A percentile compares a stretch with the other conserved stretches of the same genome.
phyloP scores from a whole-genome alignment of 2,329 filamentous ascomycete species.

The Penicillium sp. region DNA sequence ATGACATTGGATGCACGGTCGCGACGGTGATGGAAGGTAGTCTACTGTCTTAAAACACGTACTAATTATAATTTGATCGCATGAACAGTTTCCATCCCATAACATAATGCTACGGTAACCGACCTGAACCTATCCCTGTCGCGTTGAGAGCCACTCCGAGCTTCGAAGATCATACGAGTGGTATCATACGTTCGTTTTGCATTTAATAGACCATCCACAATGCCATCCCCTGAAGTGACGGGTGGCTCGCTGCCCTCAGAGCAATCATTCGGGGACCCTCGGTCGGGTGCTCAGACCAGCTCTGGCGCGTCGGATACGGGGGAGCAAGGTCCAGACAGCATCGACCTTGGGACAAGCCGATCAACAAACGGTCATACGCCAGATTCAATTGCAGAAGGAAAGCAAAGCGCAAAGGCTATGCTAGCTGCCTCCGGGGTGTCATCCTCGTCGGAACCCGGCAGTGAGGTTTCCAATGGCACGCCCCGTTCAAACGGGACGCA shows the following conservation, averaged over 20 bases:
- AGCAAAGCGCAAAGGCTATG: slow-evolving; percentile 60
- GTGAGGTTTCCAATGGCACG: slow-evolving; percentile 30
- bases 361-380: slow-evolving; percentile 28
- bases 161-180: slow-evolving; percentile 23
- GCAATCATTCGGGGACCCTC: slow-evolving; percentile 24
- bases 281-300: slow-evolving; percentile 25
- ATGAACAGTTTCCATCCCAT: slow-evolving; percentile 21
- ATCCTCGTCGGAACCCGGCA: slow-evolving; percentile 25
- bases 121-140: slow-evolving; percentile 21
- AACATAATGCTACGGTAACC: slow-evolving; percentile 37
- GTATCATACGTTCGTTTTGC: slow-evolving; percentile 13
- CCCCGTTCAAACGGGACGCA: slow-evolving; percentile 43
- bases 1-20: slow-evolving; percentile 11
- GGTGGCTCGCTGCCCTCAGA: slow-evolving; percentile 23
- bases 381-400: slow-evolving; percentile 56
- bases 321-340: slow-evolving; percentile 21
- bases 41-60: not conserved
- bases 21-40: slow-evolving; percentile 7
- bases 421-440: slow-evolving; percentile 52
- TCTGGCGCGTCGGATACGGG: slow-evolving; percentile 24
- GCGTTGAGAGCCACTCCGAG: slow-evolving; percentile 24
- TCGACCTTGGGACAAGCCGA: slow-evolving; percentile 24
- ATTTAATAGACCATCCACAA: slow-evolving; percentile 18
- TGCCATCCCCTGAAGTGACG: slow-evolving; percentile 38
- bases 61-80: slow-evolving; percentile 9